These are phyloP conservation scores for Scheffersomyces ergatensis DNA, from an alignment of 805 yeast species.

Conservation along the genomic window DNA sequence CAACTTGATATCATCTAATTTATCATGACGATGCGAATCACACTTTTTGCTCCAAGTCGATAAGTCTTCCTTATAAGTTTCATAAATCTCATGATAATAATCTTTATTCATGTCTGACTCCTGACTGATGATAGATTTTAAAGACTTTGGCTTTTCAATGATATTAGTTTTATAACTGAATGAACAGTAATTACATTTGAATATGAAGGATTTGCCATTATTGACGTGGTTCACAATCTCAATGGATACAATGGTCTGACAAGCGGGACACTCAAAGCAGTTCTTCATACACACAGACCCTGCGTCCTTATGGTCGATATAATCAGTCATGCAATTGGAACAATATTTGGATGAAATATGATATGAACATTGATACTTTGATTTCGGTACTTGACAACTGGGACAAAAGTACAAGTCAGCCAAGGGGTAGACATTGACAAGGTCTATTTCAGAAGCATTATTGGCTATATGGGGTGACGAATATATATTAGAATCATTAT, in stretches of 20 bases:
- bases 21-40: not conserved
- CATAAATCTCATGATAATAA: slow-evolving; percentile 2
- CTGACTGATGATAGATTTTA: slow-evolving; percentile 19
- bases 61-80: slow-evolving; percentile 2
- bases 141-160: slow-evolving; percentile 40
- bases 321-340: slow-evolving; percentile 35
- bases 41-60: not conserved
- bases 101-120: slow-evolving; percentile 3
- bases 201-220: slow-evolving; percentile 30
- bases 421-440: slow-evolving; percentile 9
- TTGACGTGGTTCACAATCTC: slow-evolving; percentile 10
- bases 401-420: slow-evolving; percentile 36
- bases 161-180: slow-evolving; percentile 35
- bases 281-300: slow-evolving; percentile 29
- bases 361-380: slow-evolving; percentile 23
- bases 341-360: slow-evolving; percentile 31
- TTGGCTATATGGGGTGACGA: slow-evolving; percentile 10
- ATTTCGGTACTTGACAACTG: slow-evolving; percentile 28
- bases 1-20: slow-evolving; percentile 1
- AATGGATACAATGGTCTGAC: slow-evolving; percentile 25
- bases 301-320: slow-evolving; percentile 14
- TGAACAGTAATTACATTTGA: slow-evolving; percentile 34
- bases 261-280: slow-evolving; percentile 39
- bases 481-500: slow-evolving; percentile 17
- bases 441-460: slow-evolving; percentile 3